Evolutionary conservation across 2,329 filamentous ascomycete genomes (phyloP), one percentile per base, ranked within the genome.

Genomic region (Apiospora sp.): DNA sequence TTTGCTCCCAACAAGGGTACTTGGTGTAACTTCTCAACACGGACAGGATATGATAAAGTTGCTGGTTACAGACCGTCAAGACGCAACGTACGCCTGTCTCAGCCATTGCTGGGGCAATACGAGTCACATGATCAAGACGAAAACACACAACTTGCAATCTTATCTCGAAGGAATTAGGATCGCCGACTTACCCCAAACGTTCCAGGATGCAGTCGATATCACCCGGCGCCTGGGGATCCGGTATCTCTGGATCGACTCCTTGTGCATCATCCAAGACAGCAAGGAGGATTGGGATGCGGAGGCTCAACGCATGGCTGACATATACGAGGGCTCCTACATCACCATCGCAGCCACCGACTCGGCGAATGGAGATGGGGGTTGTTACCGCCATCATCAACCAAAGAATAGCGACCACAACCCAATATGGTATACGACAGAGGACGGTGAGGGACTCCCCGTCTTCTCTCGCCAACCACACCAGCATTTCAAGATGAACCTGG

Each of bases 191-290:
- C 46, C 46, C 46, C 16, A 22, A 22, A 22, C 46, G 5, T 48
- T 48, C 7, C 46, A 48, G 19, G 51, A 30, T 19, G 51, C 51
- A 3, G 13, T 80, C 2, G 48, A 49, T 3, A 13, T 80, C 43
- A 76, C 77, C 12, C 75, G 72, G 10, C 72, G 58, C 22, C 75
- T 82, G 3, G 75, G 75, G 1, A 51, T 80, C 0, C 44, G 67
- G 7, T 81, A 79, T 68, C 69, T 82, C 1, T 82, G 80, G 80
- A 76, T 82, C 44, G 79, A 82, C 69, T 74, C 78, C 8, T 72
- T 82, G 16, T 81, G 79, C 71, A 82, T 82, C 46, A 69, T 80
- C 27, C 80, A 82, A 72, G 75, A 79, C 54, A 71, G 69, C 44
- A 6, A 54, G 3, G 70, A 73, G 30, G 80, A 82, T 68, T 80